phyloP scores from a whole-genome alignment of 2,329 filamentous ascomycete genomes.

The Parafenestella ontariensis region DNA sequence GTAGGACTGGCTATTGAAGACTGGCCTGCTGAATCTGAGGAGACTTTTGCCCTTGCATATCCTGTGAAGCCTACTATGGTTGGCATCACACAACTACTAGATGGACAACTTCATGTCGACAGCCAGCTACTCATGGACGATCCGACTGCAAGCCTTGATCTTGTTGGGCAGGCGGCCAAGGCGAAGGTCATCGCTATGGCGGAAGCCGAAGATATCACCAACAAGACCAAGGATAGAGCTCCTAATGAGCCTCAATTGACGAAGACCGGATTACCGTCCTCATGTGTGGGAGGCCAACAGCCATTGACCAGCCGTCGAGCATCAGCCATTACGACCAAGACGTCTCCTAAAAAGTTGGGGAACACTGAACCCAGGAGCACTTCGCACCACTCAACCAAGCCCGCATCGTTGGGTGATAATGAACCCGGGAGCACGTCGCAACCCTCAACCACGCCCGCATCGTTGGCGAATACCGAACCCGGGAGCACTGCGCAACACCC shows the following conservation, averaged over 20 bases:
- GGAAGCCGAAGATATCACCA: constrained; percentile 26
- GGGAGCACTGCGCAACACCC: not conserved
- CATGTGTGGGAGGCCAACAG: constrained; percentile 47
- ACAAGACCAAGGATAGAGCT: constrained; percentile 7
- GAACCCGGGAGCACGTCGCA: not conserved
- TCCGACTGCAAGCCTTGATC: constrained; percentile 32
- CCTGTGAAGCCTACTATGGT: constrained; percentile 60
- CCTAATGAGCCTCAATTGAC: constrained; percentile 17
- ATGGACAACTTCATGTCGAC: constrained; percentile 64
- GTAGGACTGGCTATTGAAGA: constrained; percentile 74
- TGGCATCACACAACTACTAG: constrained; percentile 63
- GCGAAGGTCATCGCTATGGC: constrained; percentile 31
- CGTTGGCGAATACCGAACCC: constrained; percentile 8
- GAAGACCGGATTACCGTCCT: constrained; percentile 52
- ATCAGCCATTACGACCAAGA: constrained; percentile 25
- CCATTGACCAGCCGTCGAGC: constrained; percentile 41
- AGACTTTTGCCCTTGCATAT: constrained; percentile 70
- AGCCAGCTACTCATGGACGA: constrained; percentile 33
- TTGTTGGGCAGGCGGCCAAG: constrained; percentile 38
- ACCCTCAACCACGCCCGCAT: constrained; percentile 4
- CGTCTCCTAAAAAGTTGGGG: constrained; percentile 26
- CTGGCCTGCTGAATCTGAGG: constrained; percentile 68
- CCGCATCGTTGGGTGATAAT: too few relatives aligned
- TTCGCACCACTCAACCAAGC: not conserved
- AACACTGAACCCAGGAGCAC: constrained; percentile 1